Conservation (phyloP, 108 stramenopile species). For the Fragilaria crotonensis region DNA sequence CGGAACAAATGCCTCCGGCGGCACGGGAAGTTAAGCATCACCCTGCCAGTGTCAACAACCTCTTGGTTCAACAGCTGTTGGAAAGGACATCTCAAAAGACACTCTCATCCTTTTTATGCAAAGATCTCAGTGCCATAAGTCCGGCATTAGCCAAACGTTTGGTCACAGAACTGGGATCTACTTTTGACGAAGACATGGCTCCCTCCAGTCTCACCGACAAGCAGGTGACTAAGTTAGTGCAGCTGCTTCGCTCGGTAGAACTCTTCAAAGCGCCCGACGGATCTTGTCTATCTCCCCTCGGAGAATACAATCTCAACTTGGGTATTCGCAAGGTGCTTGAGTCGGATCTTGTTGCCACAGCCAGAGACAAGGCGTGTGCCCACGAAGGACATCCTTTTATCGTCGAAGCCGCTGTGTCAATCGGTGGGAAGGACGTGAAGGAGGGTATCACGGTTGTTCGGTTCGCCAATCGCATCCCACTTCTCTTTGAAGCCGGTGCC, state of each 20-base stretch:
- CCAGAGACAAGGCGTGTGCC: constrained; percentile 60
- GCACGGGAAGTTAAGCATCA: constrained; percentile 92
- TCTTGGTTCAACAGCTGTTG: constrained; percentile 88
- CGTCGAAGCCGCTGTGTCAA: constrained; percentile 93
- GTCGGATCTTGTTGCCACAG: constrained; percentile 83
- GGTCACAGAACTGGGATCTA: constrained; percentile 46
- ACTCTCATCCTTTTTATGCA: constrained; percentile 64
- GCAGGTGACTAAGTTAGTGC: constrained; percentile 77
- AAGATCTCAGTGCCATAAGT: constrained; percentile 65
- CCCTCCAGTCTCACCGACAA: constrained; percentile 50
- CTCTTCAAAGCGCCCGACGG: constrained; percentile 90
- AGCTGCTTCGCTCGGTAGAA: constrained; percentile 68
- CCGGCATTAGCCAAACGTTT: constrained; percentile 54
- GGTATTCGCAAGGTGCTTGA: constrained; percentile 91
- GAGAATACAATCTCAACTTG: constrained; percentile 96
- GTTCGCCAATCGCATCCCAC: constrained; percentile 96
- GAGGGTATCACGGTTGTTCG: constrained; percentile 92
- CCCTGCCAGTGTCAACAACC: constrained; percentile 88
- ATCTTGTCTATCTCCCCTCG: constrained; percentile 84
- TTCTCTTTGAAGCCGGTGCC: constrained; percentile 92
- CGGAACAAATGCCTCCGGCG: constrained; percentile 87
- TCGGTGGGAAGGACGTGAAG: constrained; percentile 86
- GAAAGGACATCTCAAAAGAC: constrained; percentile 65
- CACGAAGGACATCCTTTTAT: constrained; percentile 95
- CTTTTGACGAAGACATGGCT: constrained; percentile 35